These are phyloP conservation scores for Eucalyptus grandis DNA, from an alignment of 345 rosid genomes.

Conservation along the genomic window DNA sequence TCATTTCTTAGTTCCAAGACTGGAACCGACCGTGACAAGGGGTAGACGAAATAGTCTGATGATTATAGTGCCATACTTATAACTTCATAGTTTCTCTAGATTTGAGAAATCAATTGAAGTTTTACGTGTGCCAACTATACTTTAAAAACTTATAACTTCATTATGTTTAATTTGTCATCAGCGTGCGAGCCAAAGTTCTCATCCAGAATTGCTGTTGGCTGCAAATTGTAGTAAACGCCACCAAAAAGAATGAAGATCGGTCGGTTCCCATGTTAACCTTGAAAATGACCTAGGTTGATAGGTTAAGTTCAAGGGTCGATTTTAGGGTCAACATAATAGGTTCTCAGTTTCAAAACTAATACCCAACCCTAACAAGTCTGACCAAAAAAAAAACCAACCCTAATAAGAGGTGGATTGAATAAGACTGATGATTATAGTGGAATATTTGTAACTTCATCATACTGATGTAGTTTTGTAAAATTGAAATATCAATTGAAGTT, in stretches of 20 bases:
- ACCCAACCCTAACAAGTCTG: too few species aligned
- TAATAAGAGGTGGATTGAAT: accelerated
- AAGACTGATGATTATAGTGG: background rate
- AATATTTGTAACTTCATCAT: background rate
- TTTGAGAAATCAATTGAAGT: background rate
- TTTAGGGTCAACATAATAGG: background rate
- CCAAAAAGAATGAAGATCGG: background rate
- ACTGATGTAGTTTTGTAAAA: background rate
- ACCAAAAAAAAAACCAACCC: too few species aligned
- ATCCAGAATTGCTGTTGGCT: background rate
- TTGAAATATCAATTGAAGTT: background rate
- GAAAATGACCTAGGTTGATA: background rate
- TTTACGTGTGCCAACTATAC: background rate
- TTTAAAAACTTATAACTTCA: background rate
- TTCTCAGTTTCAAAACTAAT: background rate
- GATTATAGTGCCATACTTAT: background rate
- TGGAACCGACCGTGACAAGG: background rate
- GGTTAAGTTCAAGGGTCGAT: too few species aligned
- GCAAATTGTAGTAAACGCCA: background rate
- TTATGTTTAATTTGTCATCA: background rate
- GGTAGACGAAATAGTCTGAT: background rate
- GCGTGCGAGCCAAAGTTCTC: background rate
- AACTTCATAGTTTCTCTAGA: background rate
- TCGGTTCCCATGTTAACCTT: background rate
- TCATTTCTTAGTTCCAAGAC: background rate